These are phyloP conservation scores for Xylariales sp. DNA, from an alignment of 2,329 filamentous ascomycete genomes.

Conservation along the genomic window DNA sequence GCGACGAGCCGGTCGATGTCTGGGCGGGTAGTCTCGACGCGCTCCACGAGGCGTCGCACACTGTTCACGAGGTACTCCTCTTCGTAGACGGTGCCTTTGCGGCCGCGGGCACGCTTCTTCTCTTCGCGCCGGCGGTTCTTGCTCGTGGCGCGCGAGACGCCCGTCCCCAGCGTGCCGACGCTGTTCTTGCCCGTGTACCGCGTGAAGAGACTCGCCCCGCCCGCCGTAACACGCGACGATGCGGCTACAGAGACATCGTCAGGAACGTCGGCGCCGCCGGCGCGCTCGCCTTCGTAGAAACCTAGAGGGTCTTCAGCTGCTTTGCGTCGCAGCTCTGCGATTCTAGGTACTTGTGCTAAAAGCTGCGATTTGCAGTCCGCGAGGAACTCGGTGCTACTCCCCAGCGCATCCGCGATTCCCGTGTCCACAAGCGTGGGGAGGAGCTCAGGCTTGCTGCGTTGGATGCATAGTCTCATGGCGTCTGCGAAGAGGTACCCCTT, in stretches of 20 bases:
- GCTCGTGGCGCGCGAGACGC: slow-evolving; percentile 80
- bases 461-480: slow-evolving; percentile 80
- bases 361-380: slow-evolving; percentile 93
- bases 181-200: slow-evolving; percentile 82
- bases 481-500: slow-evolving; percentile 88
- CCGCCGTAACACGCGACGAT: slow-evolving; percentile 80
- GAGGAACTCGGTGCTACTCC: slow-evolving; percentile 87
- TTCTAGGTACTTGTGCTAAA: slow-evolving; percentile 83
- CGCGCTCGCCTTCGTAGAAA: slow-evolving; percentile 85
- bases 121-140: slow-evolving; percentile 93
- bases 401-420: slow-evolving; percentile 83
- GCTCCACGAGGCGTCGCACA: slow-evolving; percentile 83
- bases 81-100: slow-evolving; percentile 97
- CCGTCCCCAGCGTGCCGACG: slow-evolving; percentile 76
- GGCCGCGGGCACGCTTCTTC: slow-evolving; percentile 91
- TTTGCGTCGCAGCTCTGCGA: slow-evolving; percentile 82
- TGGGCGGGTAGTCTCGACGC: slow-evolving; percentile 76
- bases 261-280: slow-evolving; percentile 75
- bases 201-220: slow-evolving; percentile 88
- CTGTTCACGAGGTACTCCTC: slow-evolving; percentile 96
- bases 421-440: slow-evolving; percentile 77
- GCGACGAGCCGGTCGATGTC: slow-evolving; percentile 82
- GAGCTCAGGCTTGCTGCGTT: slow-evolving; percentile 69
- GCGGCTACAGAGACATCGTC: slow-evolving; percentile 94
- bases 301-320: slow-evolving; percentile 86